Conservation (phyloP, 176 grass and related monocot genomes). For the Triticum dicoccoides region DNA sequence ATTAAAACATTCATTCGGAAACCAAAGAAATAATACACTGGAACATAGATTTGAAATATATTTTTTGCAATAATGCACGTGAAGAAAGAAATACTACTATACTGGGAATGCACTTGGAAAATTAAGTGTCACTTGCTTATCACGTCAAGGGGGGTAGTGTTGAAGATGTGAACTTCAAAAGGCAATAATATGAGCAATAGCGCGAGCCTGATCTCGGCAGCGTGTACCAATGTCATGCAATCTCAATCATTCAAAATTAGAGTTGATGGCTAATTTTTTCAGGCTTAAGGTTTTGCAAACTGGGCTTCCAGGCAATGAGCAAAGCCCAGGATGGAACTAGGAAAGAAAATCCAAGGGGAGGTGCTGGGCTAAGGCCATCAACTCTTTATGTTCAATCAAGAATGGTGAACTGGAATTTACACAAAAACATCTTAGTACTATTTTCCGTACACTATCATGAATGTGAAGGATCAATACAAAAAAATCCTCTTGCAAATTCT, state of each 20-base stretch:
- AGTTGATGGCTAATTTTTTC: neutral
- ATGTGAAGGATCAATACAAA: neutral
- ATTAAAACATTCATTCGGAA: no score
- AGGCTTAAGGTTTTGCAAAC: slow-evolving; percentile 12
- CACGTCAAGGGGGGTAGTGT: no score
- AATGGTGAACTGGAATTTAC: neutral
- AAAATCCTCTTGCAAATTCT: slow-evolving; percentile 16
- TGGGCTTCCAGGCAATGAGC: neutral
- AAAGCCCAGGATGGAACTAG: neutral
- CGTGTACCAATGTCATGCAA: neutral
- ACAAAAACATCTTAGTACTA: slow-evolving; percentile 6
- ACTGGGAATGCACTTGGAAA: no score
- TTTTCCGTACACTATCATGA: neutral
- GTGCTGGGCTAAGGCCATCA: neutral
- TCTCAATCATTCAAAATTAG: neutral
- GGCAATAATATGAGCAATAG: no score
- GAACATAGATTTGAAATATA: no score
- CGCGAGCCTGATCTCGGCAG: no score
- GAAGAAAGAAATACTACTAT: no score
- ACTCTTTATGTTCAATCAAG: neutral
- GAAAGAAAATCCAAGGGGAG: neutral
- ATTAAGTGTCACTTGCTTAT: no score
- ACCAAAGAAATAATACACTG: no score
- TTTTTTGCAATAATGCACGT: no score
- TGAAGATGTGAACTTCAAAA: no score